Percentiles rank a stretch among this genome's conserved stretches.
phyloP scores from a whole-genome alignment of 108 stramenopile genomes.

The Mayamaea pseudoterrestris region DNA sequence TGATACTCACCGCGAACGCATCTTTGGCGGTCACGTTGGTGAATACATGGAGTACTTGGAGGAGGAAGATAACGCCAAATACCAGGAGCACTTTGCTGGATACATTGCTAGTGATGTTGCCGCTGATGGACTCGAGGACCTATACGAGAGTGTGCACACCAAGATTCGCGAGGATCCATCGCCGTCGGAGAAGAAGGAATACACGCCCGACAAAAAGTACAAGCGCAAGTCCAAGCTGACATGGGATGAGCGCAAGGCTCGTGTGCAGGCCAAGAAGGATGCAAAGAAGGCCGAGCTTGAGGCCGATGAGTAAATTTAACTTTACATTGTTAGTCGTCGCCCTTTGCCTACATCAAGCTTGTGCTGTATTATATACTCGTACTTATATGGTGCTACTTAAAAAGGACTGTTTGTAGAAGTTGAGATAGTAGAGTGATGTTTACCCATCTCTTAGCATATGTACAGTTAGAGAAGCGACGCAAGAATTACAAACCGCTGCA shows the following conservation, averaged over 20 bases:
- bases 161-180: conserved; percentile 95
- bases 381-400: no score
- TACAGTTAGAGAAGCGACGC: no score
- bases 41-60: conserved; percentile 97
- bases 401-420: no score
- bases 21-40: conserved; percentile 94
- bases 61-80: conserved; percentile 95
- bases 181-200: conserved; percentile 71
- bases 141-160: conserved; percentile 87
- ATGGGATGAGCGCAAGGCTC: conserved; percentile 88
- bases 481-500: no score
- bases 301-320: no score
- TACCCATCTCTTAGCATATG: no score
- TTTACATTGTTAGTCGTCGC: no score
- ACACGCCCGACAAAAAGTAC: conserved; percentile 84
- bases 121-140: conserved; percentile 82
- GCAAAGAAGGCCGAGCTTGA: conserved; percentile 83
- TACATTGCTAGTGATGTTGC: conserved; percentile 73
- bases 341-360: no score
- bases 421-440: no score
- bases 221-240: conserved; percentile 87
- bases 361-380: no score
- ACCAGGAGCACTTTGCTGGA: conserved; percentile 78
- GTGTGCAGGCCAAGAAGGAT: conserved; percentile 90
- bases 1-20: conserved; percentile 93